Percentiles rank a stretch among this genome's conserved stretches.
These are phyloP conservation scores for Aspergillus ochraceus DNA, from an alignment of 2,329 filamentous ascomycete species.

Conservation along the genomic window DNA sequence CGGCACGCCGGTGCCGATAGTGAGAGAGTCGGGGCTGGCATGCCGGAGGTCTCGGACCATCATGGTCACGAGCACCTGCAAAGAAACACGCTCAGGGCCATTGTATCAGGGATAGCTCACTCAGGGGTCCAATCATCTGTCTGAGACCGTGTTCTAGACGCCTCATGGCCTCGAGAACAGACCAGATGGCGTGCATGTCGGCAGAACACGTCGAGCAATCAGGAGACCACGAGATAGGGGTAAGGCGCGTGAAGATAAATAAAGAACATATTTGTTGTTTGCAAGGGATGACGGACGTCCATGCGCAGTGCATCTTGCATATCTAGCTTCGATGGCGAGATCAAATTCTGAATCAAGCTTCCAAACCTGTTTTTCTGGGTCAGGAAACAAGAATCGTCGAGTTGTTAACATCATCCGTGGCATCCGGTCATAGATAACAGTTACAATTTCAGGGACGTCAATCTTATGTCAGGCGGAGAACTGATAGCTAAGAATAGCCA, in stretches of 20 bases:
- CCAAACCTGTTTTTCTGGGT: neutral
- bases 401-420: neutral
- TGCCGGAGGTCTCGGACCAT: conserved; percentile 5
- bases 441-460: neutral
- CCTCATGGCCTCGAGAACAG: neutral
- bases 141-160: conserved; percentile 3
- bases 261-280: neutral
- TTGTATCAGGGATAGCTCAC: neutral
- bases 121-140: neutral
- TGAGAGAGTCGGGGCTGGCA: neutral
- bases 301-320: neutral
- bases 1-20: conserved; percentile 6
- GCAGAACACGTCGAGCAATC: neutral
- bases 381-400: neutral
- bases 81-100: neutral
- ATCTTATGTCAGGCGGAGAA: neutral
- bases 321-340: neutral
- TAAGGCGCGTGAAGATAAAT: neutral
- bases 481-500: neutral
- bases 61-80: conserved; percentile 2
- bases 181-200: neutral
- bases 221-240: neutral
- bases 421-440: neutral
- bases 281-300: neutral
- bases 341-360: neutral